Evolutionary conservation across 371 early-diverging fungal genomes (phyloP).

Genomic region (Syncephalastrum monosporum): DNA sequence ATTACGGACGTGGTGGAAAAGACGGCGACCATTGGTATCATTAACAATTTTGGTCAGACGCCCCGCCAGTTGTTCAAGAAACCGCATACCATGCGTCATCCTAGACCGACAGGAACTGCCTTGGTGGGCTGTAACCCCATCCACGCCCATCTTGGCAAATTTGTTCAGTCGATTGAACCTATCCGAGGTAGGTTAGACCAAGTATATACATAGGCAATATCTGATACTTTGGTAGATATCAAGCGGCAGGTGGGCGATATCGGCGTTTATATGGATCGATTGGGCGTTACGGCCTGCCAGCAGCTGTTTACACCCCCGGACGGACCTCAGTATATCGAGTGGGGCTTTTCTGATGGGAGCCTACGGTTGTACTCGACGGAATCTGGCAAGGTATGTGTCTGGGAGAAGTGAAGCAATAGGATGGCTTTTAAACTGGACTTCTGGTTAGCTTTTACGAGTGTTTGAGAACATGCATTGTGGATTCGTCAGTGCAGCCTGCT

Average conservation of each 20-base stretch:
- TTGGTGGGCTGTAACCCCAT: constrained; percentile 46
- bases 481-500: constrained; percentile 63
- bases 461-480: constrained; percentile 77
- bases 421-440: not conserved
- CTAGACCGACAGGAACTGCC: constrained; percentile 34
- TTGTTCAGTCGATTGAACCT: constrained; percentile 57
- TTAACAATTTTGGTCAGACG: constrained; percentile 96
- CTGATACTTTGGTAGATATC: constrained; percentile 39
- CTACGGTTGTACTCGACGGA: constrained; percentile 63
- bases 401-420: not conserved
- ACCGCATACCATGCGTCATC: constrained; percentile 66
- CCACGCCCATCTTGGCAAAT: constrained; percentile 49
- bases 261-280: constrained; percentile 41
- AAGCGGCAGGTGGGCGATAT: constrained; percentile 57
- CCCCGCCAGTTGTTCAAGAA: constrained; percentile 81
- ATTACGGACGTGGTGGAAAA: constrained; percentile 88
- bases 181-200: constrained; percentile 42
- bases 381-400: constrained; percentile 49
- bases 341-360: constrained; percentile 73
- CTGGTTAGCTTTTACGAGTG: constrained; percentile 47
- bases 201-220: not conserved
- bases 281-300: constrained; percentile 52
- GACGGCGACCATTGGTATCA: constrained; percentile 89
- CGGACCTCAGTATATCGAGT: constrained; percentile 66
- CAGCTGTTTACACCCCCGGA: constrained; percentile 57